Evolutionary conservation across 1,284 basidiomycete genomes (phyloP), one percentile per base, ranked within the genome.

Genomic region (Ceratobasidium sp.): DNA sequence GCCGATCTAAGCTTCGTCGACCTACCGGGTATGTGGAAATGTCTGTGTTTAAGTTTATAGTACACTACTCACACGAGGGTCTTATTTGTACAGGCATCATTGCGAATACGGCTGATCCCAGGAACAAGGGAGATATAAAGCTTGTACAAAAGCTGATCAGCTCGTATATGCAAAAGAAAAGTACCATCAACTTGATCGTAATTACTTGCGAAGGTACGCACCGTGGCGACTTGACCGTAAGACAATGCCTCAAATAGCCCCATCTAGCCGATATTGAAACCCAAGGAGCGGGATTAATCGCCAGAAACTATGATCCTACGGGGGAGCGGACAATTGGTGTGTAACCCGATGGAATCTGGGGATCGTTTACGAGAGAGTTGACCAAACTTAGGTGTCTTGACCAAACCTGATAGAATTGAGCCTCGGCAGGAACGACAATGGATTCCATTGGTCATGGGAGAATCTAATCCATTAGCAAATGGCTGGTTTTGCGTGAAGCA

Each of bases 401-500:
- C 88, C 0, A 90, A 90, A 71, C 86, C 87, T 0, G 88, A 90
- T 57, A 80, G 77, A 4, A 76, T 89, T 2, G 75, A 79, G 0
- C 52, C 75, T 0, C 86, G 86, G 0, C 45, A 64, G 15, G 40
- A 64, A n/a, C 31, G 15, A 81, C 83, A 0, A 81, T 79, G 7
- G 81, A 80, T 50, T 62, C 79, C 1, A 82, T 77, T 10, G 70
- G 78, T 20, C 71, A 74, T 40, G 89, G 87, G 86, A 76, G 80
- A n/a, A 80, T 82, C 1, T 79, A 76, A 86, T 70, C 69, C 35
- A 1, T 79, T 88, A 10, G 80, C 74, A 17, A 86, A 86, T 56
- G 88, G 88, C 0, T 90, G 89, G 73, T 89, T 85, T 71, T 88
- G 86, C 54, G 86, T 87, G 40, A 85, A 86, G 38, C 84, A 88